A percentile compares a stretch with the other conserved stretches of the same genome.
These are phyloP conservation scores for Cercospora berteroae DNA, from an alignment of 2,329 filamentous ascomycete species.

Conservation along the genomic window DNA sequence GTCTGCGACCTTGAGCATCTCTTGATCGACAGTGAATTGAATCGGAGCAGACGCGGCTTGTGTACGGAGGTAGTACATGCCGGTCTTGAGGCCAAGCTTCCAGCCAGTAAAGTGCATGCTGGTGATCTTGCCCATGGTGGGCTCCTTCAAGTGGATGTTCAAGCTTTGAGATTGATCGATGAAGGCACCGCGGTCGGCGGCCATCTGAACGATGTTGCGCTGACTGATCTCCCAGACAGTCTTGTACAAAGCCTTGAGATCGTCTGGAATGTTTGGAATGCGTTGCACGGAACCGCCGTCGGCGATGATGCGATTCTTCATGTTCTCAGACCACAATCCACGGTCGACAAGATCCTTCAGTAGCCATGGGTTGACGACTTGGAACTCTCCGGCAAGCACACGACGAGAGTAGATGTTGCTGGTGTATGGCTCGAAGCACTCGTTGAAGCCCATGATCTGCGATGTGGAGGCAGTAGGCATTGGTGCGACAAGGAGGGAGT, in stretches of 20 bases:
- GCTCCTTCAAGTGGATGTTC: constrained; percentile 99
- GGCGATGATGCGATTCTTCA: constrained; percentile 99
- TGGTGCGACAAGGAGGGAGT: constrained; percentile 89
- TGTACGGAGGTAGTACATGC: constrained; percentile 99
- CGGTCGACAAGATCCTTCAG: constrained; percentile 97
- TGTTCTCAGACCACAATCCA: constrained; percentile 97
- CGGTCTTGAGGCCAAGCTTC: constrained; percentile 99
- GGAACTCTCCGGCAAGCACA: constrained; percentile 97
- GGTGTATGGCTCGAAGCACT: constrained; percentile 99
- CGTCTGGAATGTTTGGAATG: constrained; percentile 91
- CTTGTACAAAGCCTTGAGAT: constrained; percentile 98
- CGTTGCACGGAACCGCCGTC: constrained; percentile 95
- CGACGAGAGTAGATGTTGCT: constrained; percentile 99
- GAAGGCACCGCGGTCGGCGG: constrained; percentile 94
- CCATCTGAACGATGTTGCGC: constrained; percentile 93
- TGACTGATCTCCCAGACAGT: constrained; percentile 99
- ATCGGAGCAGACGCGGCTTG: constrained; percentile 96
- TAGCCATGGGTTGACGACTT: constrained; percentile 98
- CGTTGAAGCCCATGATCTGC: constrained; percentile 97
- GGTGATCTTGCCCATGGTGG: constrained; percentile 99
- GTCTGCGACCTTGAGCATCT: constrained; percentile 84
- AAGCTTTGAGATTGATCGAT: constrained; percentile 99
- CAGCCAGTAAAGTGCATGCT: constrained; percentile 99
- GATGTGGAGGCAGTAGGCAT: constrained; percentile 98
- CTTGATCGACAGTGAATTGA: constrained; percentile 98